Percentiles rank a stretch among this genome's conserved stretches.
These are phyloP conservation scores for Aschersonia sp. DNA, from an alignment of 2,329 filamentous ascomycete genomes.

Conservation along the genomic window DNA sequence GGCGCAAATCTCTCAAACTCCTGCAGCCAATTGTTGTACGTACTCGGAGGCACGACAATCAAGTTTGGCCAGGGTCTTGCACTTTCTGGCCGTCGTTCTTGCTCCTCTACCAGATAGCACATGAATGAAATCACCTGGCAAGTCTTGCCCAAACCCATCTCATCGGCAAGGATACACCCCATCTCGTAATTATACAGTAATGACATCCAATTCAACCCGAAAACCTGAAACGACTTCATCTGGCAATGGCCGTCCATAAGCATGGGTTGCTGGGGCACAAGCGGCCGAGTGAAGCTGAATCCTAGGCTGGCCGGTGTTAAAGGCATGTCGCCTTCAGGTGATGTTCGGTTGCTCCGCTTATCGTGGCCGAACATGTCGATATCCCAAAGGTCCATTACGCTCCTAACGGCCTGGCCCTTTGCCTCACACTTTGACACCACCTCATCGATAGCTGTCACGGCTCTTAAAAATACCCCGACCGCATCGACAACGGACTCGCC, in stretches of 20 bases:
- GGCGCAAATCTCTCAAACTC: constrained; percentile 86
- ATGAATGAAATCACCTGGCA: constrained; percentile 92
- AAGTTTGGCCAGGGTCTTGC: constrained; percentile 54
- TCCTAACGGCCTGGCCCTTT: constrained; percentile 45
- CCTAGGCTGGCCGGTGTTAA: constrained; percentile 26
- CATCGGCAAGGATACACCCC: constrained; percentile 87
- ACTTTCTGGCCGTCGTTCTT: constrained; percentile 15
- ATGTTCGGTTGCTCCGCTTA: constrained; percentile 16
- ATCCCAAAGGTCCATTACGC: constrained; percentile 31
- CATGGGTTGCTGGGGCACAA: constrained; percentile 49
- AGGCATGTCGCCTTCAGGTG: constrained; percentile 20
- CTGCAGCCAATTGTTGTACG: constrained; percentile 86
- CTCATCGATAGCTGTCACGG: constrained; percentile 71
- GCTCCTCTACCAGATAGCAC: constrained; percentile 63
- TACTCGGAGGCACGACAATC: constrained; percentile 84
- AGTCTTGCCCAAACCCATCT: constrained; percentile 95
- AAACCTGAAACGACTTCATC: constrained; percentile 88
- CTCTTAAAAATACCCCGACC: constrained; percentile 58
- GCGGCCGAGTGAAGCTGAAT: constrained; percentile 23
- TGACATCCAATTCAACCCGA: constrained; percentile 88
- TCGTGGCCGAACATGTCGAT: constrained; percentile 30
- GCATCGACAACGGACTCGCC: constrained; percentile 38
- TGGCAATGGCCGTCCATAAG: constrained; percentile 63
- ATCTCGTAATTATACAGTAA: constrained; percentile 67
- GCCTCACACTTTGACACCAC: constrained; percentile 64